Base-by-base conservation (phyloP, 148 eudicot species). In the Persicaria maculosa region DNA sequence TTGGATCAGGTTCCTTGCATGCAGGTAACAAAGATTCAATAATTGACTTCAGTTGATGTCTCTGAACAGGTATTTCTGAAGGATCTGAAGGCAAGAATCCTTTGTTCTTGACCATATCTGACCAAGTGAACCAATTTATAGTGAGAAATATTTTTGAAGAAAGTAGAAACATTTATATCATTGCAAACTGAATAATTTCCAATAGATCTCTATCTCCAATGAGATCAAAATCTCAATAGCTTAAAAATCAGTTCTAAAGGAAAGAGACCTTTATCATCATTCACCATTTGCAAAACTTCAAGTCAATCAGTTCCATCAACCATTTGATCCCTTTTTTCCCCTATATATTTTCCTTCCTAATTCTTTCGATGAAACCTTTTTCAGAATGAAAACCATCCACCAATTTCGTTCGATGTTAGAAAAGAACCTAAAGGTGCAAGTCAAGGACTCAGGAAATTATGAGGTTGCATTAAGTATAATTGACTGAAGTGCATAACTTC, bases 21-120 rank as follows among this genome's bases (percentile, higher is more conserved):
- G 97, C 96, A 73, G 93, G 88, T 76, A 83, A 79, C 77, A 90
- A 74, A 67, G 97, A 89, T 72, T 79, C 80, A 64, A 92, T 88
- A 43, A 92, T 92, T 2, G 86, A 89, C 81, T 86, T 92, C 44
- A 92, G 74, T 68, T 92, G 94, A 53, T 85, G 82, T 76, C 97
- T 75, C 80, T 92, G 97, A 61, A 72, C 76, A 44, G 88, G 80
- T 88, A 92, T 88, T 81, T 92, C 97, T 71, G 93, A 88, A 78
- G 89, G 93, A 55, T 84, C 93, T 55, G 93, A 91, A 50, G 97
- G 97, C 81, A 92, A 83, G 84, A 92, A 92, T 44, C 97, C 97
- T 86, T 92, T 92, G 87, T 92, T 89, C 74, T 89, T 92, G 40
- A 90, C 94, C 97, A 92, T 90, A 73, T 92, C 97, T 92, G 86